Evolutionary conservation across 495 filamentous ascomycete genomes (phyloP).

Genomic region (Penicillium samsonianum): DNA sequence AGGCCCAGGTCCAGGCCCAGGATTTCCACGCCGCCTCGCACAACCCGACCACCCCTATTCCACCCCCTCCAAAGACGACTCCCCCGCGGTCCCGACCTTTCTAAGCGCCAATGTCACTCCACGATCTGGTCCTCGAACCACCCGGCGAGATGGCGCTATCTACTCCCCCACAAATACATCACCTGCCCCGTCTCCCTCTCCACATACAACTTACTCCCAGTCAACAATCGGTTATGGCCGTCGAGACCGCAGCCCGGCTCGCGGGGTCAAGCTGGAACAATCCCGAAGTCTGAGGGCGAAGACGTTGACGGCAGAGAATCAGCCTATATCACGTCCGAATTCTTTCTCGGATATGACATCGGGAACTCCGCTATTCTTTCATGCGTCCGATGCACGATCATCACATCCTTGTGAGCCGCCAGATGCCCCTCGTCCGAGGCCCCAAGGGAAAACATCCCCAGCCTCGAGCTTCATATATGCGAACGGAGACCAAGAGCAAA

Average conservation of each 20-base stretch:
- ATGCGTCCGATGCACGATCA: constrained; percentile 67
- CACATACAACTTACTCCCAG: constrained; percentile 36
- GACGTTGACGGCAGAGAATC: constrained; percentile 35
- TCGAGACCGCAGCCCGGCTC: constrained; percentile 44
- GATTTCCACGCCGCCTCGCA: constrained; percentile 39
- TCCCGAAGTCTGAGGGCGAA: constrained; percentile 39
- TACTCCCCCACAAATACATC: constrained; percentile 62
- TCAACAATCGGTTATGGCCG: constrained; percentile 33
- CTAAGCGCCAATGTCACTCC: constrained; percentile 70
- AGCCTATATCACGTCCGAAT: constrained; percentile 32
- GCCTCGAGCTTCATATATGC: constrained; percentile 60
- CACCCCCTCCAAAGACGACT: constrained; percentile 39
- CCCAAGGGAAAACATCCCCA: constrained; percentile 32
- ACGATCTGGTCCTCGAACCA: constrained; percentile 66
- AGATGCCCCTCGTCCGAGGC: constrained; percentile 29
- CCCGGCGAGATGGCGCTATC: constrained; percentile 63
- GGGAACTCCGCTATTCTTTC: constrained; percentile 68
- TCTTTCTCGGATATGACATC: constrained; percentile 35
- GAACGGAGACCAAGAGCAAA: constrained; percentile 48
- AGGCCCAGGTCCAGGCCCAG: constrained; percentile 29
- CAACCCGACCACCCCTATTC: constrained; percentile 37
- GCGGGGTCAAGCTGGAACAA: constrained; percentile 36
- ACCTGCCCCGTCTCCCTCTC: constrained; percentile 41
- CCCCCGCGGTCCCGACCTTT: constrained; percentile 51
- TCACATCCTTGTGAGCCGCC: constrained; percentile 28